Evolutionary conservation across 202 grass and related monocot genomes (phyloP).

Genomic region (Carex arenaria): DNA sequence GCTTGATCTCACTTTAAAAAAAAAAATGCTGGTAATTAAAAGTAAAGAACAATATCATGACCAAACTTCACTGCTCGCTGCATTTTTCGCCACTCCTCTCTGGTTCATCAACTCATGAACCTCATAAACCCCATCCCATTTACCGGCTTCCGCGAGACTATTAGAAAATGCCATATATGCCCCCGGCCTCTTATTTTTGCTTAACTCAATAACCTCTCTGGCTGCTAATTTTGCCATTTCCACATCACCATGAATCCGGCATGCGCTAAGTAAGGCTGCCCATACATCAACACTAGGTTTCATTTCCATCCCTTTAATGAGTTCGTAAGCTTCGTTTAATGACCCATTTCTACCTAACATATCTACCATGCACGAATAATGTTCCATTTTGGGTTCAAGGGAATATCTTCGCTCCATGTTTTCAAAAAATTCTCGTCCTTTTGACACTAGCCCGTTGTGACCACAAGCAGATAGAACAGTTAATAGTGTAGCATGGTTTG

Average conservation of each 20-base stretch:
- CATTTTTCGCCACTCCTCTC: slow-evolving; percentile 54
- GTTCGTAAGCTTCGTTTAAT: slow-evolving; percentile 42
- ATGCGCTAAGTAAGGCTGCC: slow-evolving; percentile 63
- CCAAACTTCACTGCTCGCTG: slow-evolving; percentile 54
- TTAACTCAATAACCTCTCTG: slow-evolving; percentile 58
- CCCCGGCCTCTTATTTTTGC: slow-evolving; percentile 42
- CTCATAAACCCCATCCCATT: slow-evolving; percentile 57
- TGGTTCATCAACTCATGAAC: slow-evolving; percentile 71
- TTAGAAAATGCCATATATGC: slow-evolving; percentile 88
- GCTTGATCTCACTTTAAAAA: too few species aligned
- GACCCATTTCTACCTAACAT: slow-evolving; percentile 59
- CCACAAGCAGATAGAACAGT: slow-evolving; percentile 64
- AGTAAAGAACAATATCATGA: slow-evolving; percentile 14
- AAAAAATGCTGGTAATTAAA: not conserved
- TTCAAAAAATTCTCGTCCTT: slow-evolving; percentile 56
- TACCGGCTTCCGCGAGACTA: slow-evolving; percentile 54
- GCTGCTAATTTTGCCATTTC: slow-evolving; percentile 51
- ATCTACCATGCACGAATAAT: slow-evolving; percentile 92
- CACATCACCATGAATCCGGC: slow-evolving; percentile 60
- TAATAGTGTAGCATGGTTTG: slow-evolving; percentile 74
- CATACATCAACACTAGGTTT: slow-evolving; percentile 73
- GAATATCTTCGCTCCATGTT: slow-evolving; percentile 66
- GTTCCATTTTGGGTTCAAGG: slow-evolving; percentile 67
- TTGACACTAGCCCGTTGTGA: slow-evolving; percentile 50
- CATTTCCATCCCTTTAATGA: slow-evolving; percentile 44